Percentiles rank a stretch among this genome's conserved stretches.
phyloP scores from a whole-genome alignment of 73 alveolate species.

The Strombidium stylifer region DNA sequence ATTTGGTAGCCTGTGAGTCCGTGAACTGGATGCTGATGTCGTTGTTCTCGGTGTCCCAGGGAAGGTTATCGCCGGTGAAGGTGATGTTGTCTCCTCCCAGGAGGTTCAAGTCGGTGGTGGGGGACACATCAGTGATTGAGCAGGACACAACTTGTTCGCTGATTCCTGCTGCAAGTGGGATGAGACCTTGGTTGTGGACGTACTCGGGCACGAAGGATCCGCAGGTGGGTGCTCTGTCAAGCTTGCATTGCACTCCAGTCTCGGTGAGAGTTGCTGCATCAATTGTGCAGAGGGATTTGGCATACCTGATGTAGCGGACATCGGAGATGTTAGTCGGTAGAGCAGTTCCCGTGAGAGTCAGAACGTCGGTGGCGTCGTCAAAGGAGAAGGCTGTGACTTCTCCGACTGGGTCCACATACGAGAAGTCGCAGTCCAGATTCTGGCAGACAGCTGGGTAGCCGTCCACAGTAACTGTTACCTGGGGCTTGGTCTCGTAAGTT shows the following conservation, averaged over 20 bases:
- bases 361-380: not conserved
- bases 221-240: too few relatives aligned
- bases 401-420: not conserved
- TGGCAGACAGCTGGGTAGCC: conserved; percentile 18
- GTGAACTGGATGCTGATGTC: not conserved
- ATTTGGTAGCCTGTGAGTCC: not conserved
- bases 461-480: conserved; percentile 14
- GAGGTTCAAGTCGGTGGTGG: conserved; percentile 7
- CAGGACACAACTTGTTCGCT: not conserved
- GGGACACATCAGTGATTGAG: not conserved
- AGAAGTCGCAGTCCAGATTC: conserved; percentile 11
- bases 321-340: conserved; percentile 5
- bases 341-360: conserved; percentile 12
- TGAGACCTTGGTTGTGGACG: not conserved
- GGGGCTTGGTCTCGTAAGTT: conserved; percentile 7
- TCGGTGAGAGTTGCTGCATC: too few relatives aligned
- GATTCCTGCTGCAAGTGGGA: not conserved
- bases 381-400: conserved; percentile 1
- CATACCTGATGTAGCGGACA: not conserved
- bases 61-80: conserved; percentile 13
- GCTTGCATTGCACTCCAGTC: too few relatives aligned
- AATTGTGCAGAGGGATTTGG: not conserved
- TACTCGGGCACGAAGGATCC: conserved; percentile 7
- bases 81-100: not conserved
- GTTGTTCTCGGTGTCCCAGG: not conserved